These are phyloP conservation scores for Mimosa bimucronata DNA, from an alignment of 306 rosid species.

Conservation along the genomic window DNA sequence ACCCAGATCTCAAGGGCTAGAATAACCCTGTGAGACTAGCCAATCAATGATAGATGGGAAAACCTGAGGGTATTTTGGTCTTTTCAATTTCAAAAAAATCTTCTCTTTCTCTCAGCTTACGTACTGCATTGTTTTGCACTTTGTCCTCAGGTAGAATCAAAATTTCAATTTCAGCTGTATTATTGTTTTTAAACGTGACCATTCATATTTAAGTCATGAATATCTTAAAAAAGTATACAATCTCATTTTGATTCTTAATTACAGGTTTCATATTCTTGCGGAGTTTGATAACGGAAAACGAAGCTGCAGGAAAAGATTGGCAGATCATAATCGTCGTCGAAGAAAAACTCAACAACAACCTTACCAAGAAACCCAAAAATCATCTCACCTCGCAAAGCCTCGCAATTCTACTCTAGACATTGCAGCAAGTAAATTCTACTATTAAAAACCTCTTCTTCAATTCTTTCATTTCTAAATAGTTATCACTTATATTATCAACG, in stretches of 20 bases:
- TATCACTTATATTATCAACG: no score
- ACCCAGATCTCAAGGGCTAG: slow-evolving; percentile 28
- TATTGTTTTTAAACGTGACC: background rate
- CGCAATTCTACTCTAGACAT: slow-evolving; percentile 38
- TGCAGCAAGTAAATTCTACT: background rate
- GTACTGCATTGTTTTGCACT: slow-evolving; percentile 39
- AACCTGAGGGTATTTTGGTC: slow-evolving; percentile 66
- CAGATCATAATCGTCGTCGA: slow-evolving; percentile 96
- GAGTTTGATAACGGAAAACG: slow-evolving; percentile 98
- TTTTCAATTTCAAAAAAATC: slow-evolving; percentile 23
- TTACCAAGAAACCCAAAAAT: slow-evolving; percentile 53
- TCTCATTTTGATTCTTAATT: slow-evolving; percentile 16
- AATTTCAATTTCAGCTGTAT: background rate
- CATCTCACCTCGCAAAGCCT: slow-evolving; percentile 37
- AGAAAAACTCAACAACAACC: slow-evolving; percentile 80
- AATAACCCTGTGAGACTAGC: slow-evolving; percentile 33
- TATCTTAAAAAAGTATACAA: background rate
- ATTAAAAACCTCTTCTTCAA: slow-evolving; percentile 31
- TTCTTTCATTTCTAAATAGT: background rate
- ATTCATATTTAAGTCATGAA: background rate
- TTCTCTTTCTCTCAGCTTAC: slow-evolving; percentile 37
- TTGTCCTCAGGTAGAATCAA: background rate
- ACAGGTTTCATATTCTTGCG: slow-evolving; percentile 87
- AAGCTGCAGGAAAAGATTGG: slow-evolving; percentile 95
- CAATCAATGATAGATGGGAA: slow-evolving; percentile 44